These are phyloP conservation scores for Nitzschia palea DNA, from an alignment of 108 stramenopile genomes.

Conservation along the genomic window DNA sequence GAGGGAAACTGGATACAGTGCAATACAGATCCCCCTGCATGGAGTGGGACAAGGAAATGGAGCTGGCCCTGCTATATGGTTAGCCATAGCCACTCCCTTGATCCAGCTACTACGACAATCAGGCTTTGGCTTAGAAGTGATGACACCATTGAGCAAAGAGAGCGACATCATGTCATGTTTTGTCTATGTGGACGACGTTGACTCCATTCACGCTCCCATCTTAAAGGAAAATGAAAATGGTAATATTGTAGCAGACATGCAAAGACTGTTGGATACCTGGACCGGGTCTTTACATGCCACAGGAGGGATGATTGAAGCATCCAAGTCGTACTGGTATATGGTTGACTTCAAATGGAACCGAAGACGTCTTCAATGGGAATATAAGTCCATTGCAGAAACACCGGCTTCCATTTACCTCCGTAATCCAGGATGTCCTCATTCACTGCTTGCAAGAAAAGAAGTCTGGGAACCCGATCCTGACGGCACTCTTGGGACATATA, in stretches of 20 bases:
- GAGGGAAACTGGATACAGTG: neutral
- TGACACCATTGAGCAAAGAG: neutral
- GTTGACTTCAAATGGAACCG: neutral
- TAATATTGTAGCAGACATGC: conserved; percentile 7
- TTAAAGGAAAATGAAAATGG: conserved; percentile 17
- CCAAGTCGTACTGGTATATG: neutral
- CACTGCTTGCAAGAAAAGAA: neutral
- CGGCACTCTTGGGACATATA: neutral
- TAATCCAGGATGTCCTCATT: neutral
- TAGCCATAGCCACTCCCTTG: neutral
- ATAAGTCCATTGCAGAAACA: neutral
- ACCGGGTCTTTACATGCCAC: neutral
- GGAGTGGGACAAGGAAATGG: neutral
- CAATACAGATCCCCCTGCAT: neutral
- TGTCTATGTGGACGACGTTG: too few species aligned
- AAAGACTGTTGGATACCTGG: neutral
- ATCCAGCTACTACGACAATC: neutral
- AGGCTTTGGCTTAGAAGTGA: neutral
- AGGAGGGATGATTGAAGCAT: neutral
- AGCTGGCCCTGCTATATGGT: neutral
- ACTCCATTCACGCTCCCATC: too few species aligned
- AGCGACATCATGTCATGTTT: too few species aligned
- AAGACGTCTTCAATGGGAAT: neutral
- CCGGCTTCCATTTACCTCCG: neutral
- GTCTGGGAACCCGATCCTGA: neutral